Evolutionary conservation across 148 eudicot species (phyloP), one percentile per base, ranked within the genome.

Genomic region (Spergularia bocconei): DNA sequence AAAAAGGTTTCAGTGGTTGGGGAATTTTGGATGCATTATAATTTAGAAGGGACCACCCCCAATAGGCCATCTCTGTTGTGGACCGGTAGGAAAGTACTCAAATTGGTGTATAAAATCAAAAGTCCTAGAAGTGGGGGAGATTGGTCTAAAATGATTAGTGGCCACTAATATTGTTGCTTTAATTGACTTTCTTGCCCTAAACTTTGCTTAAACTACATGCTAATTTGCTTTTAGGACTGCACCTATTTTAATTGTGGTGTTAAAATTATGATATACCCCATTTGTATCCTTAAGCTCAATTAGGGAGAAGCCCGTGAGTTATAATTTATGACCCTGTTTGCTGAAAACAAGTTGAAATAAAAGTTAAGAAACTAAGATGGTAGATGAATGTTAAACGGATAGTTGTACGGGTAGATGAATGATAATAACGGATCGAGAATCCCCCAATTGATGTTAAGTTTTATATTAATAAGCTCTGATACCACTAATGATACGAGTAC

Each of bases 161-260:
- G 53, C 59, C 81, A 73, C 75, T 74, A 79, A 79, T 62, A 62
- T 60, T 41, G 63, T 41, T 79, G 68, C 73, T 73, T 67, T 74
- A 53, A 60, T 79, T 79, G 82, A 79, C 82, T 79, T 74, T 74
- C 23, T 51, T 74, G 70, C 70, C 78, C 82, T 79, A 36, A 79
- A 69, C 78, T 69, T 79, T 69, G 74, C 82, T 79, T 79, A 74
- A 79, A 74, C 70, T 69, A 54, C 78, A 79, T 74, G 78, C 63
- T 62, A 61, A 75, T 79, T 16, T 74, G 56, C 74, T 74, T 74
- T 74, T 69, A 62, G 74, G 70, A 74, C 58, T 17, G 72, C 70
- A 69, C 63, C 41, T 73, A 39, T 61, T 65, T 39, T 17, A 52
- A 25, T 73, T 29, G 36, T 29, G 36, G 36, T 29, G 36, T 29